Percentiles rank a stretch among this genome's conserved stretches.
phyloP scores from a whole-genome alignment of 1,284 basidiomycete genomes.

The Trametes hirsuta region DNA sequence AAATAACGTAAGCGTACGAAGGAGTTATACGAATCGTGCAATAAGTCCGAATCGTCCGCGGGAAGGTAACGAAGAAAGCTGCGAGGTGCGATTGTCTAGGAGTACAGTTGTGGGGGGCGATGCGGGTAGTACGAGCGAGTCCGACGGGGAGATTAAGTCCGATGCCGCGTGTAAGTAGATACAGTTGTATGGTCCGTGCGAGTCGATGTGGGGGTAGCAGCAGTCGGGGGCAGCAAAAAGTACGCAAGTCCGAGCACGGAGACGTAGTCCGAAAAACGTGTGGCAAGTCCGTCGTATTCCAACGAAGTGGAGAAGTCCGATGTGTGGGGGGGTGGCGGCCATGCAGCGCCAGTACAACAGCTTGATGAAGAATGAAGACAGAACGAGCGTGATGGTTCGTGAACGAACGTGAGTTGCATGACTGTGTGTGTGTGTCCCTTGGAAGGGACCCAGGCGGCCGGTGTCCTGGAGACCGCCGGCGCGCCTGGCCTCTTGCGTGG shows the following conservation, averaged over 20 bases:
- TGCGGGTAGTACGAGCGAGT: constrained; percentile 19
- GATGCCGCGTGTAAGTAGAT: constrained; percentile 19
- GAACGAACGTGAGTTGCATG: constrained; percentile 28
- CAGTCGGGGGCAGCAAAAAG: constrained; percentile 1
- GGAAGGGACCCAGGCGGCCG: neutral
- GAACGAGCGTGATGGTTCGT: constrained; percentile 28
- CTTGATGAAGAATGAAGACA: constrained; percentile 7
- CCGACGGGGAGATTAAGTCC: constrained; percentile 12
- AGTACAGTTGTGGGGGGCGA: constrained; percentile 17
- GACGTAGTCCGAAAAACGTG: constrained; percentile 15
- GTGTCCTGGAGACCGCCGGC: neutral
- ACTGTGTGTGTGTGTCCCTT: constrained; percentile 8
- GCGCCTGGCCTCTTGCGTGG: constrained; percentile 2
- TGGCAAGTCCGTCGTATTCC: constrained; percentile 24
- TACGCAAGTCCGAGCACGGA: constrained; percentile 10
- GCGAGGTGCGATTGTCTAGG: constrained; percentile 22
- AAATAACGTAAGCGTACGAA: constrained; percentile 20
- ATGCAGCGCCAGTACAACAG: constrained; percentile 24
- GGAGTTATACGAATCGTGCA: constrained; percentile 19
- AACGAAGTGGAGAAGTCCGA: constrained; percentile 2
- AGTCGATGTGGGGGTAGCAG: neutral
- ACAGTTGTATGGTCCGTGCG: constrained; percentile 22
- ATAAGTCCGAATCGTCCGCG: constrained; percentile 23
- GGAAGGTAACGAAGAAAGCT: constrained; percentile 14
- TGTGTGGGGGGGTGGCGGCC: constrained; percentile 13